These are phyloP conservation scores for Phylloboletellus chloephorus DNA, from an alignment of 1,284 basidiomycete genomes.

Conservation along the genomic window DNA sequence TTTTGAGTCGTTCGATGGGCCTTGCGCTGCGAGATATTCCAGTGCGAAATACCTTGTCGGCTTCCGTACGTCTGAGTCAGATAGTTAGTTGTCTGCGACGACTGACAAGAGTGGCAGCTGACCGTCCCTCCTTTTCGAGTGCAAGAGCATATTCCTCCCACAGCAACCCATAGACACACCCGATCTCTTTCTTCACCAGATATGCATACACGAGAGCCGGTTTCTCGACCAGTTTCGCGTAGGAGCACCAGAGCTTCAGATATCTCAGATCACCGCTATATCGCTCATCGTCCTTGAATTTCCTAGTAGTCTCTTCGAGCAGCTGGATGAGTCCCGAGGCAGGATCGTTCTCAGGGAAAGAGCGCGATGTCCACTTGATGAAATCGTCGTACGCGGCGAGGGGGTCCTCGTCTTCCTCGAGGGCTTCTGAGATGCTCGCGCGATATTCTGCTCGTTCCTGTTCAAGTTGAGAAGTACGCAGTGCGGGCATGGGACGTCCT, in stretches of 20 bases:
- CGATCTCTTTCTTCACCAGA: slow-evolving; percentile 75
- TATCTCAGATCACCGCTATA: slow-evolving; percentile 88
- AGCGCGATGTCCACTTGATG: slow-evolving; percentile 58
- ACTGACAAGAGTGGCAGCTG: slow-evolving; percentile 29
- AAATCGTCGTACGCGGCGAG: slow-evolving; percentile 53
- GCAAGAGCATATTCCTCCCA: slow-evolving; percentile 85
- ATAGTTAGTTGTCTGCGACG: slow-evolving; percentile 14
- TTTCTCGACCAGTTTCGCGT: slow-evolving; percentile 62
- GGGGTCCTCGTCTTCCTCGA: slow-evolving; percentile 58
- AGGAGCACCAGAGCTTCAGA: slow-evolving; percentile 83
- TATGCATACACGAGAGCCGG: slow-evolving; percentile 63
- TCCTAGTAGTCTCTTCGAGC: slow-evolving; percentile 70
- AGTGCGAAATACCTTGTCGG: slow-evolving; percentile 78
- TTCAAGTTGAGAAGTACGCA: slow-evolving; percentile 30
- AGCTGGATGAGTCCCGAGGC: slow-evolving; percentile 63
- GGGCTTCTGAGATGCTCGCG: slow-evolving; percentile 33
- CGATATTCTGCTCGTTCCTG: slow-evolving; percentile 35
- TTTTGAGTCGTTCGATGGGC: slow-evolving; percentile 82
- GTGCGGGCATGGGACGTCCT: slow-evolving; percentile 19
- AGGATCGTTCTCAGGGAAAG: slow-evolving; percentile 38
- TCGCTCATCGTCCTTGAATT: slow-evolving; percentile 72
- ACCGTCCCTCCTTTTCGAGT: slow-evolving; percentile 71
- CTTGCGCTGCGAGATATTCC: slow-evolving; percentile 81
- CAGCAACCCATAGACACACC: slow-evolving; percentile 68
- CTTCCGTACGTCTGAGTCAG: slow-evolving; percentile 57